A percentile compares a stretch with the other conserved stretches of the same genome.
Conservation (phyloP, 139 green algal species). For the Medakamo hakoo region DNA sequence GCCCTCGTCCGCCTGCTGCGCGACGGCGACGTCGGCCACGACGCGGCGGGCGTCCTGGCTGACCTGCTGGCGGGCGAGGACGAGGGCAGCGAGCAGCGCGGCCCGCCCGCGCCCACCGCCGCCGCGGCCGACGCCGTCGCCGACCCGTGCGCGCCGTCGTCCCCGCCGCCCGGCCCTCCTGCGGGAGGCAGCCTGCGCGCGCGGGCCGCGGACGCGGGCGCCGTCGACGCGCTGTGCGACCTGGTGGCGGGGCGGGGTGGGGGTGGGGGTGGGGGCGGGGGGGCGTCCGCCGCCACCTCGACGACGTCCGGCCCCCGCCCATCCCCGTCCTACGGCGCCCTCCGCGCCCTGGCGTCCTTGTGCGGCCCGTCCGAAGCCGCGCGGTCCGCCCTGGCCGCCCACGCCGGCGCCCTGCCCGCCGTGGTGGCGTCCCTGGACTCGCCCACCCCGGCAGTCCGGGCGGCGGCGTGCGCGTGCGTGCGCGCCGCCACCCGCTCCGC, state of each 20-base stretch:
- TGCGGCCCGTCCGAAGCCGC: background rate
- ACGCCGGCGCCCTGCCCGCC: background rate
- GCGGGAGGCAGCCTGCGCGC: no score
- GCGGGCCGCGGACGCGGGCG: background rate
- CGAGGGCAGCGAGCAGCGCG: no score
- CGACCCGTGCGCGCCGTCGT: no score
- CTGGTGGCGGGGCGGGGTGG: background rate
- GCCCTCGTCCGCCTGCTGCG: background rate
- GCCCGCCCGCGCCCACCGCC: no score
- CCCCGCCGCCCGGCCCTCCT: no score
- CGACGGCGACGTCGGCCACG: background rate
- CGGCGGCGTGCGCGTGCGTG: background rate
- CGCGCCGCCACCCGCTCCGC: background rate
- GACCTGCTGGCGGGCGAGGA: background rate
- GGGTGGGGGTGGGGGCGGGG: no score
- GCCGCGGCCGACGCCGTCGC: no score
- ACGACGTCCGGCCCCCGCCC: background rate
- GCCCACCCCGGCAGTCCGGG: no score
- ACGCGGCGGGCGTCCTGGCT: background rate
- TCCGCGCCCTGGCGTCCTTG: background rate
- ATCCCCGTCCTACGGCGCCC: no score
- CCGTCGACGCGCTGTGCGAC: background rate
- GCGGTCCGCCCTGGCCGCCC: background rate
- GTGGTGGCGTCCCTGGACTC: background rate
- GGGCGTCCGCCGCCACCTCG: no score